These are phyloP conservation scores for Aspergillus affinis DNA, from an alignment of 495 filamentous ascomycete genomes.

Conservation along the genomic window DNA sequence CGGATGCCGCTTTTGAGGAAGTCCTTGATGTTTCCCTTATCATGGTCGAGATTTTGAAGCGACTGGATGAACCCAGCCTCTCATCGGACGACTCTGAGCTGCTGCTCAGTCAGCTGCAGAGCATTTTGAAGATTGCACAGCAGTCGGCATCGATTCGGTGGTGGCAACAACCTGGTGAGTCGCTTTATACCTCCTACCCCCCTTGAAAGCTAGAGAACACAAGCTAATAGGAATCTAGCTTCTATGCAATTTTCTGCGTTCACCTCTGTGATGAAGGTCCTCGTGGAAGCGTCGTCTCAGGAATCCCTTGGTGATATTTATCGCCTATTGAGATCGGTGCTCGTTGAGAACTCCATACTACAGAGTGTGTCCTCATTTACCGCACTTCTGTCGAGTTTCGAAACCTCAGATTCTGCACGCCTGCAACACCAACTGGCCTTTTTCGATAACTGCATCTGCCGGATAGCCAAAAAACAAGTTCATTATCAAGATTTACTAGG, in stretches of 20 bases:
- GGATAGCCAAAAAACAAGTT: constrained; percentile 67
- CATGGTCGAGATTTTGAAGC: constrained; percentile 63
- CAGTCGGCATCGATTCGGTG: constrained; percentile 79
- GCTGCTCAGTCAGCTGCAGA: constrained; percentile 66
- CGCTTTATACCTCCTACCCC: neutral
- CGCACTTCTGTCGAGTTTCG: constrained; percentile 44
- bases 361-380: constrained; percentile 35
- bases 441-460: constrained; percentile 74
- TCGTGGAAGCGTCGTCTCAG: constrained; percentile 34
- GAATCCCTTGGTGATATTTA: constrained; percentile 37
- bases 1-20: constrained; percentile 75
- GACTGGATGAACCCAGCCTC: constrained; percentile 42
- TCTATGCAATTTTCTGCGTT: constrained; percentile 48
- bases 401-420: constrained; percentile 33
- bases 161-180: constrained; percentile 65
- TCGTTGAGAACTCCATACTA: constrained; percentile 39
- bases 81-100: constrained; percentile 47
- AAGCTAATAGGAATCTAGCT: constrained; percentile 24
- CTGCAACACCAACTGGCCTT: constrained; percentile 51
- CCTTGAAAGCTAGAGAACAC: neutral
- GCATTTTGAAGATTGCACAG: constrained; percentile 72
- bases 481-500: constrained; percentile 64
- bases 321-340: constrained; percentile 31
- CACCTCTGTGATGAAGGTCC: constrained; percentile 45
- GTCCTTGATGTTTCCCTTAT: constrained; percentile 81